Percentiles rank a stretch among this genome's conserved stretches.
Evolutionary conservation across 306 rosid species (phyloP).

Genomic region (Dryas drummondii): DNA sequence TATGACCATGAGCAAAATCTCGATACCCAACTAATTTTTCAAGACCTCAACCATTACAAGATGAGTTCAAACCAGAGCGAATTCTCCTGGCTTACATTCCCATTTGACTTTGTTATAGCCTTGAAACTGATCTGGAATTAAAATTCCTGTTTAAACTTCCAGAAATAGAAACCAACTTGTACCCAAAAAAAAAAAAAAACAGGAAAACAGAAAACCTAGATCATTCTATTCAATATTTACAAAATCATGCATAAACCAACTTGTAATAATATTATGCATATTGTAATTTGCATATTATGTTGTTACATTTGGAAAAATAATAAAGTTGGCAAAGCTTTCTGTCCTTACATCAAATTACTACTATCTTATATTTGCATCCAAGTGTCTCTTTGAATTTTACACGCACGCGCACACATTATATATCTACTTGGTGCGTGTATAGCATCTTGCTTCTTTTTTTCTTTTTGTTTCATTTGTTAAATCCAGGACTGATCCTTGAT

Average conservation of each 20-base stretch:
- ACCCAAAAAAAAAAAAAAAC: too few relatives aligned
- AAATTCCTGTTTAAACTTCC: too few relatives aligned
- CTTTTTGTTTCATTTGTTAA: not conserved
- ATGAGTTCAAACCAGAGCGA: not conserved
- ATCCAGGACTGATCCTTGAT: not conserved
- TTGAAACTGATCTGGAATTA: not conserved
- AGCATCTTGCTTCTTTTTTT: not conserved
- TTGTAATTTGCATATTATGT: not conserved
- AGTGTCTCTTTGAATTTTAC: not conserved
- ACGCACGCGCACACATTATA: not conserved
- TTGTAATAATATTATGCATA: too few relatives aligned
- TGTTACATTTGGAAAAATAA: not conserved
- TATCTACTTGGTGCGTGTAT: not conserved
- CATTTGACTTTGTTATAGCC: conserved; percentile 5
- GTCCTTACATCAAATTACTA: not conserved
- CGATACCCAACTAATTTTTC: not conserved
- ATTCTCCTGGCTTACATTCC: not conserved
- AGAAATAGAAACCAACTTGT: too few relatives aligned
- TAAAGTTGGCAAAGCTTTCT: too few relatives aligned
- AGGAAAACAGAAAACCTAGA: too few relatives aligned
- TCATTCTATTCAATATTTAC: too few relatives aligned
- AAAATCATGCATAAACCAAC: too few relatives aligned
- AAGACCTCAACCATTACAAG: not conserved
- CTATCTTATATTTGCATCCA: not conserved
- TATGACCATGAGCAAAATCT: not conserved